These are phyloP conservation scores for Mycena albidolilacea DNA, from an alignment of 768 basidiomycete genomes.

Conservation along the genomic window DNA sequence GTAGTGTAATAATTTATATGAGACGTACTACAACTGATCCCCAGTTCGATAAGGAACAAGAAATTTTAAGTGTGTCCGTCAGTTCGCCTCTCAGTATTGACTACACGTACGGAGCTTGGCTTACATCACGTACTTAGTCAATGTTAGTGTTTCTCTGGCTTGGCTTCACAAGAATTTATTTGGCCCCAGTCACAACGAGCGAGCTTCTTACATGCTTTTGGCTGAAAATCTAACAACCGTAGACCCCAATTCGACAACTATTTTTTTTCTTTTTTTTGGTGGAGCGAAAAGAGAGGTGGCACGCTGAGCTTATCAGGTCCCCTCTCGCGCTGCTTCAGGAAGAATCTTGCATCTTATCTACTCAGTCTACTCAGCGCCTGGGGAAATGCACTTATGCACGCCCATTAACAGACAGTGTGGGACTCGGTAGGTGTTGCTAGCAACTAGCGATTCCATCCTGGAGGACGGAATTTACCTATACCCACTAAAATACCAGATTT, in stretches of 20 bases:
- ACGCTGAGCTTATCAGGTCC: not conserved
- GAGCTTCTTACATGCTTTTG: not conserved
- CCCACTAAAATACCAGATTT: not conserved
- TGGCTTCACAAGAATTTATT: not conserved
- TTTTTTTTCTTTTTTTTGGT: not conserved
- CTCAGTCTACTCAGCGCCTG: no score
- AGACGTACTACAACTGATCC: not conserved
- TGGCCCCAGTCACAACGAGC: not conserved
- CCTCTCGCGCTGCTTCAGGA: no score
- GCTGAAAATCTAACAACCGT: not conserved
- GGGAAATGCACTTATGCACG: not conserved
- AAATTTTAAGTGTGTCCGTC: not conserved
- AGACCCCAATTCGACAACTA: not conserved
- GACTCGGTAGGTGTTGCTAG: no score
- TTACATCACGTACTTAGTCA: no score
- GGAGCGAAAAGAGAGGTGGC: not conserved
- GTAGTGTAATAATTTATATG: not conserved
- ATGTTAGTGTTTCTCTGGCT: not conserved
- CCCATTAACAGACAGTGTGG: not conserved
- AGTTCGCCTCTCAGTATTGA: not conserved
- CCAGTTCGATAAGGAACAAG: not conserved
- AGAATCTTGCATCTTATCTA: no score
- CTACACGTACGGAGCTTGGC: no score
- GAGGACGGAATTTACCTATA: no score
- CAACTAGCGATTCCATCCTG: no score